Percentiles rank a stretch among this genome's conserved stretches.
phyloP scores from a whole-genome alignment of 2,329 filamentous ascomycete species.

The Harringtonia lauricola region DNA sequence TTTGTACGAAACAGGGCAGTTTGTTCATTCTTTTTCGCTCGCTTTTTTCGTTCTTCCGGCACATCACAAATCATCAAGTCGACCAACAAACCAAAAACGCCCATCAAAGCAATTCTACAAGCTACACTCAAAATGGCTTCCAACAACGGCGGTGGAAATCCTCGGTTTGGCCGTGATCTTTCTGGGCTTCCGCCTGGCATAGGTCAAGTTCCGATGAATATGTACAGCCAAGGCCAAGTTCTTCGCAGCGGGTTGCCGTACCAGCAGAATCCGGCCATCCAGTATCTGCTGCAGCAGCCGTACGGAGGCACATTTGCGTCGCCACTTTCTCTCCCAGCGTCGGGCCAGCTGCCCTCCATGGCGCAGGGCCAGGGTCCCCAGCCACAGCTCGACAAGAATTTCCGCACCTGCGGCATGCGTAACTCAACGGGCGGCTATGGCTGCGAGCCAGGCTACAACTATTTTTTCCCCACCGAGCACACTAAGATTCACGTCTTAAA shows the following conservation, averaged over 20 bases:
- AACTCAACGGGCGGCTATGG: constrained; percentile 47
- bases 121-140: too few relatives aligned
- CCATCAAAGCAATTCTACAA: background rate
- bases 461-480: constrained; percentile 47
- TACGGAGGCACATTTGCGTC: background rate
- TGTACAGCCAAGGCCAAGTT: too few relatives aligned
- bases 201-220: background rate
- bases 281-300: background rate
- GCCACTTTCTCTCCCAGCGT: constrained; percentile 7
- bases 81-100: too few relatives aligned
- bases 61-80: too few relatives aligned
- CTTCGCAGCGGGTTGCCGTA: too few relatives aligned
- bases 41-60: background rate
- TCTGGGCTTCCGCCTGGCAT: constrained; percentile 4
- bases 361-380: constrained; percentile 23
- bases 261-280: background rate
- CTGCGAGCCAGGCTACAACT: constrained; percentile 52
- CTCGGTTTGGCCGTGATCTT: constrained; percentile 13
- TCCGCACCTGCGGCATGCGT: constrained; percentile 41
- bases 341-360: constrained; percentile 11
- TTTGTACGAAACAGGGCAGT: too few relatives aligned
- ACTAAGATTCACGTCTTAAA: constrained; percentile 50
- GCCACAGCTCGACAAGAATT: constrained; percentile 30
- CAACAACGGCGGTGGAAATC: constrained; percentile 11
- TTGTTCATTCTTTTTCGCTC: background rate